Base-by-base conservation (phyloP, 495 filamentous ascomycete genomes). In the Penicillium cosmopolitanum region DNA sequence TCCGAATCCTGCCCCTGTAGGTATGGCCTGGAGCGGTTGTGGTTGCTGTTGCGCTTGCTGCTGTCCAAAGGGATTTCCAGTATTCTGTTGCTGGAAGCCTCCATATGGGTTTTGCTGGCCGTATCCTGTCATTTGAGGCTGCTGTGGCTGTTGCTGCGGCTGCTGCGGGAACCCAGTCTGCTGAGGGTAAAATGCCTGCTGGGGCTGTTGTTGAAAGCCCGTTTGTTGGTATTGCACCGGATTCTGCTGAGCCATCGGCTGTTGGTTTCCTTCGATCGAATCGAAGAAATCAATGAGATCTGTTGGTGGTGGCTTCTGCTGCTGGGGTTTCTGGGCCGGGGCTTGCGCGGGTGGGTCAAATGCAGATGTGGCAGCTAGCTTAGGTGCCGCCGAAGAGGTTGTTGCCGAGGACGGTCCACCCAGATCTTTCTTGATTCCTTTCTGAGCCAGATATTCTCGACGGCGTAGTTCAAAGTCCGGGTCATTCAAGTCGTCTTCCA, bases 211-310 rank as follows among this genome's bases (percentile, higher is more conserved):
- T 63, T 75, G 64, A 62, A 83, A 84, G 16, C 82, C 84, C 12
- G 58, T 60, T 58, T 80, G 74, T 31, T 81, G 82, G 62, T 85
- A 83, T 40, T 77, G 74, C 62, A 68, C 60, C 55, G 79, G 70
- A 33, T 65, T 62, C 51, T 71, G 62, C 52, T 77, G 73, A 19
- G 63, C 74, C 73, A 90, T 85, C 2, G 82, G 81, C 57, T 93
- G 91, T 72, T 94, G 92, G 60, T 94, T 93, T 65, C 90, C 88
- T 66, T 98, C 93, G 67, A 99, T 98, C 2, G 94, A 94, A 59
- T 95, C 95, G 69, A 99, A 99, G 72, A 99, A 97, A 71, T 99
- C 95, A 65, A 99, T 99, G 53, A 99, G 77, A 75, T 98, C 91
- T 50, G 88, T 81, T 0, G 89, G 87, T 4, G 86, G 84, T 56